Evolutionary conservation across 768 basidiomycete genomes (phyloP).

Genomic region (Phanerochaete carnosa): DNA sequence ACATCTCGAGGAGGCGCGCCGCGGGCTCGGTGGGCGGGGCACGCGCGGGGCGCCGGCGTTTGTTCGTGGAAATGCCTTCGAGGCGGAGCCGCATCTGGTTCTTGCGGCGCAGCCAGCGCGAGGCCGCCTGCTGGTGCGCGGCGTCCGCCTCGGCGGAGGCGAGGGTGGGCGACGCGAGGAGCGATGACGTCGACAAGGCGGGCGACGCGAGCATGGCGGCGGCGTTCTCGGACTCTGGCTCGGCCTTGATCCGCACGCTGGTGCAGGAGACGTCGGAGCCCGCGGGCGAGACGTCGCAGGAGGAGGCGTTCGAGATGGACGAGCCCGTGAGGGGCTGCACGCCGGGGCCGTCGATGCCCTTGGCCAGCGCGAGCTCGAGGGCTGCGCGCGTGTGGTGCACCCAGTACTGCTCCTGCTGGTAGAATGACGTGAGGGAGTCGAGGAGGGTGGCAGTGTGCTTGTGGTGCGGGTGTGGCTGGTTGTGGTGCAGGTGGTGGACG

Average conservation of each 20-base stretch:
- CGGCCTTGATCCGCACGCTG: constrained; percentile 26
- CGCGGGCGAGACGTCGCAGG: constrained; percentile 5
- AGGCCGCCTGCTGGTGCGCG: constrained; percentile 2
- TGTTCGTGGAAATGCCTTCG: constrained; percentile 35
- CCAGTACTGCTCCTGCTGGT: constrained; percentile 72
- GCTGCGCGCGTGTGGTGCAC: constrained; percentile 61
- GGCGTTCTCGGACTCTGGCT: constrained; percentile 23
- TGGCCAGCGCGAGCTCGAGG: constrained; percentile 46
- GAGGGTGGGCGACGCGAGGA: constrained; percentile 1
- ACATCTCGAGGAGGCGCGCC: constrained; percentile 60
- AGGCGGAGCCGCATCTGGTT: constrained; percentile 52
- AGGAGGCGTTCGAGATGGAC: constrained; percentile 14
- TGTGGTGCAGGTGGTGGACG: background rate
- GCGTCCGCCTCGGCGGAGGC: constrained; percentile 8
- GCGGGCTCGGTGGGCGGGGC: constrained; percentile 32
- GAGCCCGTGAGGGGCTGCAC: constrained; percentile 15
- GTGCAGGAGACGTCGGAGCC: constrained; percentile 12
- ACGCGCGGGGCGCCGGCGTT: constrained; percentile 25
- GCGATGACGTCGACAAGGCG: background rate
- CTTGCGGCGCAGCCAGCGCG: constrained; percentile 59
- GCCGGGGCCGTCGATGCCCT: constrained; percentile 28
- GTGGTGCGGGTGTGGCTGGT: constrained; percentile 14
- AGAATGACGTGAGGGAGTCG: constrained; percentile 62
- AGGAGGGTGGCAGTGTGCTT: constrained; percentile 51
- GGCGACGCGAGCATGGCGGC: constrained; percentile 20